Conservation (phyloP, 1,139 yeast genomes). For the Blastobotrys raffinosifermentans region DNA sequence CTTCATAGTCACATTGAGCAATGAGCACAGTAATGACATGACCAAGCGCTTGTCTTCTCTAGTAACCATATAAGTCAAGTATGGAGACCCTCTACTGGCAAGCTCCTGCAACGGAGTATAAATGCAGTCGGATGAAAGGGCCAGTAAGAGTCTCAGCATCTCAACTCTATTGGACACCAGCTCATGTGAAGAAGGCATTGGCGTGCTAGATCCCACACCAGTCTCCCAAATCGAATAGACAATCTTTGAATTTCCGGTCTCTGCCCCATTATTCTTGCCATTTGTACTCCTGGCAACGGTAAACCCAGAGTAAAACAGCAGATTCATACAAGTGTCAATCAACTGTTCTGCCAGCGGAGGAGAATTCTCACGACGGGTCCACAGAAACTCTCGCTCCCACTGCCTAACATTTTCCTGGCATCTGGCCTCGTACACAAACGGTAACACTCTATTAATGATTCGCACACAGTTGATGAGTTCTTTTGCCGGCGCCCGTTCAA, state of each 20-base stretch:
- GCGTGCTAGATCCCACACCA: conserved; percentile 56
- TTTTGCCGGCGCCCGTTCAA: conserved; percentile 24
- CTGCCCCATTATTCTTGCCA: conserved; percentile 5
- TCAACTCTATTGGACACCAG: conserved; percentile 65
- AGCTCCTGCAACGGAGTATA: conserved; percentile 46
- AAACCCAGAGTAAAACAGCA: conserved; percentile 58
- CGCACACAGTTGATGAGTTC: conserved; percentile 56
- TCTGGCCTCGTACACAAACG: conserved; percentile 51
- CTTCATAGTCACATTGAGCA: conserved; percentile 49
- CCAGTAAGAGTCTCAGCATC: conserved; percentile 53
- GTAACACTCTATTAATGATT: conserved; percentile 58
- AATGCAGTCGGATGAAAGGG: conserved; percentile 59
- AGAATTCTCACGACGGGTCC: conserved; percentile 32
- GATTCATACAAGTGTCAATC: conserved; percentile 41
- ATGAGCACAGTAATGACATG: conserved; percentile 58
- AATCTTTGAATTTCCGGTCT: conserved; percentile 9
- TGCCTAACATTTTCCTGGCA: conserved; percentile 30
- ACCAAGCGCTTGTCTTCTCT: conserved; percentile 42
- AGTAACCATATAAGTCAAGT: conserved; percentile 54
- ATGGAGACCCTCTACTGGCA: conserved; percentile 50
- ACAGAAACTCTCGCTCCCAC: conserved; percentile 39
- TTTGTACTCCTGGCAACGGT: conserved; percentile 39
- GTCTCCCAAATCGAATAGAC: conserved; percentile 59
- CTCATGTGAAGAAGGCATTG: conserved; percentile 39
- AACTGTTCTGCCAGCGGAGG: conserved; percentile 48